Conservation (phyloP, 805 yeast species). For the Nakazawaea sp. region DNA sequence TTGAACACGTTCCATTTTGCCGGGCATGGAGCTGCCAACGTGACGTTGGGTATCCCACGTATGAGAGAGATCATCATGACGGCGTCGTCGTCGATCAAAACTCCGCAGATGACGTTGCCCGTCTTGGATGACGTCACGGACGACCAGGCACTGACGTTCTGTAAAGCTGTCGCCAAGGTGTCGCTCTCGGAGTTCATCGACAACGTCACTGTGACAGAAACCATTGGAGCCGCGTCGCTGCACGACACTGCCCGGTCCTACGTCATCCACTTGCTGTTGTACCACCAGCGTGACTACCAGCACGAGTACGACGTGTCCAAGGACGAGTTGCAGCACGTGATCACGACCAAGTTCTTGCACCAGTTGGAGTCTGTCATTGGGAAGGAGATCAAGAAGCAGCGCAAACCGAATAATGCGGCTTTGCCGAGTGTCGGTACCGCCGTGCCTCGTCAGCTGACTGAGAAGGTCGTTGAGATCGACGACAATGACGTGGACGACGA, state of each 20-base stretch:
- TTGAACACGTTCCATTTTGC: slow-evolving; percentile 96
- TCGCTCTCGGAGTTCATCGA: slow-evolving; percentile 85
- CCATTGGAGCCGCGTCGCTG: slow-evolving; percentile 50
- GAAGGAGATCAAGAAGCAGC: slow-evolving; percentile 80
- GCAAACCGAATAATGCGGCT: slow-evolving; percentile 41
- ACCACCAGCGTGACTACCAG: slow-evolving; percentile 67
- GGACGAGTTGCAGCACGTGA: slow-evolving; percentile 66
- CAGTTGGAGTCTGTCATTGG: slow-evolving; percentile 66
- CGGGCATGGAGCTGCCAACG: slow-evolving; percentile 99
- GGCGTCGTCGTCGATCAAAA: slow-evolving; percentile 88
- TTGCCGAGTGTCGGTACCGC: slow-evolving; percentile 67
- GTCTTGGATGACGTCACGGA: slow-evolving; percentile 73
- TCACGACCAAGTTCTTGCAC: slow-evolving; percentile 58
- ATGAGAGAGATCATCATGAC: slow-evolving; percentile 99
- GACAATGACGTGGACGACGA: slow-evolving; percentile 62
- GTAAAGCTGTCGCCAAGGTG: slow-evolving; percentile 83
- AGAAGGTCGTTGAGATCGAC: slow-evolving; percentile 28
- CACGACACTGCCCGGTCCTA: slow-evolving; percentile 60
- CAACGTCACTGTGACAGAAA: slow-evolving; percentile 78
- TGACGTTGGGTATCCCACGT: slow-evolving; percentile 99
- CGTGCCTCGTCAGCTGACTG: slow-evolving; percentile 48
- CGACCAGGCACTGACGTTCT: slow-evolving; percentile 85
- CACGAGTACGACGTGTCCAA: slow-evolving; percentile 84
- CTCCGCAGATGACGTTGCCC: slow-evolving; percentile 99
- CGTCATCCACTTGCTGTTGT: slow-evolving; percentile 68